Evolutionary conservation across 2,329 filamentous ascomycete genomes (phyloP), one percentile per base, ranked within the genome.

Genomic region (Fusarium nematophilum): DNA sequence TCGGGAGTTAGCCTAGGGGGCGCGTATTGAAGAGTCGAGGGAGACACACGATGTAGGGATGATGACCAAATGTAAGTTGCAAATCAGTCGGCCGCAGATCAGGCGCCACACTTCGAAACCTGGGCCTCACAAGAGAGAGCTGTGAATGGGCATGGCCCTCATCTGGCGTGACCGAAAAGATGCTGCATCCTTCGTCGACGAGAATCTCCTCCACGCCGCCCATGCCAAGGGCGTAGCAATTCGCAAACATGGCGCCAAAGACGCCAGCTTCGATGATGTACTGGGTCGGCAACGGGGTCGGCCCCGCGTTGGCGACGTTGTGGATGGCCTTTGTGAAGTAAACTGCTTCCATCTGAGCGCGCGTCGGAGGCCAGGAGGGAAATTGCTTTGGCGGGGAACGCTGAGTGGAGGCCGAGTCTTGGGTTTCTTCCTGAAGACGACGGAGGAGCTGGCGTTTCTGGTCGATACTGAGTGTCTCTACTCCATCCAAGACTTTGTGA

Each of bases 171-270:
- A 69, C 53, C 14, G 66, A 68, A 44, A 75, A 75, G n/a, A 72
- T 62, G 42, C 73, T 76, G 26, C 75, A 50, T 2, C 69, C 64
- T 9, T 70, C 70, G 1, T 69, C 66, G 9, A 37, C 45, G 7
- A 74, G 63, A 8, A 75, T 50, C 18, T 59, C 42, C 11, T 70
- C 62, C 4, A 69, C 40, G 17, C 69, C 60, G 4, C 37, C 30
- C 59, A 73, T 68, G 17, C 73, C 73, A n/a, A 74, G 66, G 36
- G 71, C 73, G 18, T 75, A 71, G 6, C 72, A 70, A 52, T 78
- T 79, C 9, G 73, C 72, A 5, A 79, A 60, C 2, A 76, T 62
- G 8, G 72, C 70, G 6, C 69, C 68, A 57, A 78, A 77, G 43
- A 75, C 68, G 6, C 67, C 64, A 9, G 51, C 34, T 14, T 67